phyloP scores from a whole-genome alignment of 2,329 filamentous ascomycete genomes.

The Phialophora expanda region DNA sequence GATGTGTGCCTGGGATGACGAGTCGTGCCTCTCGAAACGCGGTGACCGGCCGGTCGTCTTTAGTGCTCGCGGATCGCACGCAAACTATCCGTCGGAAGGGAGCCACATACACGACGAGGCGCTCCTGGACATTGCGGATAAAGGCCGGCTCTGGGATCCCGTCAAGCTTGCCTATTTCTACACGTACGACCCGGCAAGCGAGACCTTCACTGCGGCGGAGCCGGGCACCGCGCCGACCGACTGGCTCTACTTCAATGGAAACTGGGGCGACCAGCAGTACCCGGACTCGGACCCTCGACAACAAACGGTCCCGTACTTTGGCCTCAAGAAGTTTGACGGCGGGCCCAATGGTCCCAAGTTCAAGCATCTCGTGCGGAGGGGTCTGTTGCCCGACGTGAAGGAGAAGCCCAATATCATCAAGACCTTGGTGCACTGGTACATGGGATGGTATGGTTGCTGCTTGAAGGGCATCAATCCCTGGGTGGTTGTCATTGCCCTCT shows the following conservation, averaged over 20 bases:
- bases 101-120: constrained; percentile 83
- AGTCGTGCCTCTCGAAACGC: constrained; percentile 26
- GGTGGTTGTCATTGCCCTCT: constrained; percentile 21
- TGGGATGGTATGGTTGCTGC: constrained; percentile 33
- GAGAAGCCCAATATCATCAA: constrained; percentile 37
- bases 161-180: constrained; percentile 78
- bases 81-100: constrained; percentile 74
- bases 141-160: constrained; percentile 87
- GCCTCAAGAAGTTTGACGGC: constrained; percentile 91
- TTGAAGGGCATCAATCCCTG: constrained; percentile 30
- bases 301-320: constrained; percentile 75
- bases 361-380: constrained; percentile 79
- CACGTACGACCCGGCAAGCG: constrained; percentile 71
- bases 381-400: constrained; percentile 65
- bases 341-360: constrained; percentile 84
- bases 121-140: constrained; percentile 57
- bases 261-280: constrained; percentile 94
- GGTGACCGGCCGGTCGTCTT: constrained; percentile 71
- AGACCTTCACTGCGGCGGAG: constrained; percentile 52
- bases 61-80: constrained; percentile 87
- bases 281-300: constrained; percentile 79
- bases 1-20: constrained; percentile 63
- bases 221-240: constrained; percentile 72
- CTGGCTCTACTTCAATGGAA: constrained; percentile 88
- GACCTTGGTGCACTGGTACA: constrained; percentile 29